Conservation (phyloP, 495 filamentous ascomycete species). For the Ascodesmis nigricans region DNA sequence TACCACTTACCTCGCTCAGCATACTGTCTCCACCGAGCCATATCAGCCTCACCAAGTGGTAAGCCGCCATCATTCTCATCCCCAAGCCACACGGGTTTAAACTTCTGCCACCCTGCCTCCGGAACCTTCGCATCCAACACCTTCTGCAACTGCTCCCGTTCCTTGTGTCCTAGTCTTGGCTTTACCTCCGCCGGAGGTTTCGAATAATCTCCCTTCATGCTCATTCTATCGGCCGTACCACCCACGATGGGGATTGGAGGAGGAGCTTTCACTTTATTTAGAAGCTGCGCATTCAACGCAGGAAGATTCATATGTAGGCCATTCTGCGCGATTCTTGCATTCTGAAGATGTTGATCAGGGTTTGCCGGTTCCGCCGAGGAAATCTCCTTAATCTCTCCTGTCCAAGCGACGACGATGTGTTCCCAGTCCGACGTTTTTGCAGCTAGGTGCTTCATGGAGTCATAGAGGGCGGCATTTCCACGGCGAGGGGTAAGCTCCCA, state of each 20-base stretch:
- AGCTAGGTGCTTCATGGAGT: constrained; percentile 65
- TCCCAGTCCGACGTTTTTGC: constrained; percentile 56
- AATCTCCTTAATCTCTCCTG: constrained; percentile 51
- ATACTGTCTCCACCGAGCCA: constrained; percentile 63
- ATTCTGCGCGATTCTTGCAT: constrained; percentile 2
- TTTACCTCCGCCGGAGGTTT: constrained; percentile 38
- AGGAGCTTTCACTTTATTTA: no score
- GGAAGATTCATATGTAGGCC: no score
- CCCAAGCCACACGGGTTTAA: constrained; percentile 65
- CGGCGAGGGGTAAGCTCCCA: constrained; percentile 53
- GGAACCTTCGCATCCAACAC: constrained; percentile 41
- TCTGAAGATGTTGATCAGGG: constrained; percentile 3
- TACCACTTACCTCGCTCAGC: constrained; percentile 55
- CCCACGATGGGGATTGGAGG: constrained; percentile 16
- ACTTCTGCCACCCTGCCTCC: constrained; percentile 30
- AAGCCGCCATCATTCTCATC: constrained; percentile 49
- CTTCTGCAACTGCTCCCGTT: constrained; percentile 44
- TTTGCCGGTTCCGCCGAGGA: constrained; percentile 14
- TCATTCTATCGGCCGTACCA: constrained; percentile 17
- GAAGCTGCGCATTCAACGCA: no score
- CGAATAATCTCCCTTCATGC: constrained; percentile 28
- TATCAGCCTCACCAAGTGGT: constrained; percentile 50
- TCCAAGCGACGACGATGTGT: constrained; percentile 79
- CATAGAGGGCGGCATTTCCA: constrained; percentile 72
- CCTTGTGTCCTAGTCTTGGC: constrained; percentile 37